Evolutionary conservation across 1,139 yeast genomes (phyloP), one percentile per base, ranked within the genome.

Genomic region (Debaryomyces nepalensis): DNA sequence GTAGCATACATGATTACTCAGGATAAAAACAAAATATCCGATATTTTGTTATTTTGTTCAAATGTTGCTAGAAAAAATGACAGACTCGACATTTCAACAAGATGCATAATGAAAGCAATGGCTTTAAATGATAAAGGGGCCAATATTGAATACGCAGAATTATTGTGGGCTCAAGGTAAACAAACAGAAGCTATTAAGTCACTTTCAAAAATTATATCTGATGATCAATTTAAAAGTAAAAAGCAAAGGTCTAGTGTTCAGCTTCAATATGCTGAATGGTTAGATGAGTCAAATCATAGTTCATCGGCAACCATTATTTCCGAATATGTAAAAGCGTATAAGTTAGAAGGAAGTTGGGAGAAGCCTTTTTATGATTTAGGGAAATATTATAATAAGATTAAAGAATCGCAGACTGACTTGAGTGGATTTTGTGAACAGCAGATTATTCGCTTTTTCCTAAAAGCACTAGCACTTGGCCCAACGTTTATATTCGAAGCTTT

Each of bases 101-200:
- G 82, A 32, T 77, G 84, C 4, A 79, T 89, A 21, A 81, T 91
- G 61, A 77, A 79, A 43, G 93, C 96, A 0, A 71, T 82, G 62
- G 71, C 75, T 4, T 57, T 75, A 11, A 58, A 66, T 30, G 69
- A 74, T 27, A 70, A 71, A 23, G 70, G 73, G 18, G 89, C 95
- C 1, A 84, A 82, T 46, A 70, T 86, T 30, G 97, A 90, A 58
- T 87, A 87, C 60, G 88, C 98, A 0, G 83, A 87, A 45, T 72
- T 95, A 6, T 63, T 90, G 38, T 93, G 99, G 98, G 84, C 82
- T 1, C 90, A 88, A 58, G 97, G 96, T 1, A 95, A 89, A 48
- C 90, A 83, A 49, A 80, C 93, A 14, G 85, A 90, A 52, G 99
- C 99, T 0, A 75, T 93, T 31, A 81, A 85, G 41, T 74, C 82